Evolutionary conservation across 2,329 filamentous ascomycete species (phyloP).

Genomic region (Ascochyta rabiei): DNA sequence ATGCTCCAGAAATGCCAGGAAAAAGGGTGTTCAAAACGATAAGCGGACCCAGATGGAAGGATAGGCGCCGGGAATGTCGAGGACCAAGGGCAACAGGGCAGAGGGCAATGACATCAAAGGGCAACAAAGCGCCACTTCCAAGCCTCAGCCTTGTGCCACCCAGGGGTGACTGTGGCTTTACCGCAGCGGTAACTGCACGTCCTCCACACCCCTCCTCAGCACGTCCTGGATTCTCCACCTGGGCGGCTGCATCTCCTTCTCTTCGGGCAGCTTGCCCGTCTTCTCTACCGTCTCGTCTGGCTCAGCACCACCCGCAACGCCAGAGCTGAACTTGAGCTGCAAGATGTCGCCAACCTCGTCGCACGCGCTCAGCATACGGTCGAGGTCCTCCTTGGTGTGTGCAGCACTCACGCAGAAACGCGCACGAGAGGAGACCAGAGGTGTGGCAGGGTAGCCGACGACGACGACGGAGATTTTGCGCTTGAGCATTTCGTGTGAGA

Average conservation of each 20-base stretch:
- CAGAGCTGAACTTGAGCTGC: slow-evolving; percentile 96
- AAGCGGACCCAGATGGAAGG: neutral
- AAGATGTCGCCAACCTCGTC: slow-evolving; percentile 91
- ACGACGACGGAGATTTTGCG: slow-evolving; percentile 98
- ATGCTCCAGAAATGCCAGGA: slow-evolving; percentile 17
- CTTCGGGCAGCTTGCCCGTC: slow-evolving; percentile 53
- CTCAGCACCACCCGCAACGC: slow-evolving; percentile 85
- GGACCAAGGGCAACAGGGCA: neutral
- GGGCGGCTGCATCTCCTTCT: slow-evolving; percentile 65
- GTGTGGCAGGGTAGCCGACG: slow-evolving; percentile 95
- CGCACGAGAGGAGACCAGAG: slow-evolving; percentile 90
- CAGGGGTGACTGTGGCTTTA: slow-evolving; percentile 47
- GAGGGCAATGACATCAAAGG: neutral
- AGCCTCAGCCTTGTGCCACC: neutral
- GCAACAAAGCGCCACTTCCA: neutral
- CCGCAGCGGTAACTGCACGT: slow-evolving; percentile 74
- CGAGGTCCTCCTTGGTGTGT: slow-evolving; percentile 98
- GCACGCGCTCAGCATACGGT: slow-evolving; percentile 85
- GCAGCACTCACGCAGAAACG: slow-evolving; percentile 95
- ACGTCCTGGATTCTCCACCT: slow-evolving; percentile 81
- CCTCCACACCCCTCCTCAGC: slow-evolving; percentile 73
- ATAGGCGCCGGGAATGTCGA: neutral
- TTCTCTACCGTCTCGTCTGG: slow-evolving; percentile 76
- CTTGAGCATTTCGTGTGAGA: slow-evolving; percentile 97
- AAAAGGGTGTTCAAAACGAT: neutral